Evolutionary conservation across 2,329 filamentous ascomycete species (phyloP).

Genomic region (Tolypocladium sp.): DNA sequence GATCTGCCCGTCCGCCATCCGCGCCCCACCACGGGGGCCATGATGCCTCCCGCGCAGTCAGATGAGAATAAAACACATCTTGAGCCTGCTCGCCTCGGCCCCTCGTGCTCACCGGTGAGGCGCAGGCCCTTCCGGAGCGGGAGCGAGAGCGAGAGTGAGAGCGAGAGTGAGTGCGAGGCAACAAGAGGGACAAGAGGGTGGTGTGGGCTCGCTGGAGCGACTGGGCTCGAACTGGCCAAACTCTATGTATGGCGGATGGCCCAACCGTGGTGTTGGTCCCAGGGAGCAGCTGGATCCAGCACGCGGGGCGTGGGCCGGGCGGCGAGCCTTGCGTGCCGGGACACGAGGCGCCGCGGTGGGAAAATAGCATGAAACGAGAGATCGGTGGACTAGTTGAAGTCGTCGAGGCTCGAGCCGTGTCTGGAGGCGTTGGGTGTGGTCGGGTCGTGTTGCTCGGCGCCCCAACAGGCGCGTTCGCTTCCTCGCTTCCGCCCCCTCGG

Average conservation of each 20-base stretch:
- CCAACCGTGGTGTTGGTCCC: background rate
- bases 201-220: background rate
- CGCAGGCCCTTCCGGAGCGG: background rate
- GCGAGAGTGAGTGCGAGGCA: background rate
- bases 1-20: background rate
- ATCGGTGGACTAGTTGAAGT: background rate
- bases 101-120: background rate
- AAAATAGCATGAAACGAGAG: background rate
- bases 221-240: background rate
- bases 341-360: background rate
- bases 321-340: background rate
- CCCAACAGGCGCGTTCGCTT: background rate
- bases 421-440: background rate
- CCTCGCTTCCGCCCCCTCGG: too few relatives aligned
- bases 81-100: too few relatives aligned
- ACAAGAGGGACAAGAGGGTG: background rate
- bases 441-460: background rate
- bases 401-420: background rate
- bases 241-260: background rate
- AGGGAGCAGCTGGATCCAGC: background rate
- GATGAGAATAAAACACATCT: background rate
- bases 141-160: background rate
- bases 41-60: background rate
- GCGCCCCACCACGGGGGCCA: conserved; percentile 1
- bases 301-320: background rate